Conservation (phyloP, 441 rosid species). For the Gossypium schwendimanii region DNA sequence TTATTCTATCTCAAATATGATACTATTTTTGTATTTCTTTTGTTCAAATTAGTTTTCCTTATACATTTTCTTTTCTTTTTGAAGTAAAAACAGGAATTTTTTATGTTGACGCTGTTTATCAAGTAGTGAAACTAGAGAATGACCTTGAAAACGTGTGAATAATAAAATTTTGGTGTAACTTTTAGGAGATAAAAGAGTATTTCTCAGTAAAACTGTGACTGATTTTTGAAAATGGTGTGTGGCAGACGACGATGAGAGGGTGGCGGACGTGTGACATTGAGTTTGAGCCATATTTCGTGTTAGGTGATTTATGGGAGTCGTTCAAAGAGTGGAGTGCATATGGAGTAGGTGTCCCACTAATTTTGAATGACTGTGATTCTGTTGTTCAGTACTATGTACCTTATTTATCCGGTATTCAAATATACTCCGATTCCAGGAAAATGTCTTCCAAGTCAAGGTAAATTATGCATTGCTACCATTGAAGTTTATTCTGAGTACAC, state of each 20-base stretch:
- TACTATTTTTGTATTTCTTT: not conserved
- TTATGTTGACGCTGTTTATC: not conserved
- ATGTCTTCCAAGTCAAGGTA: slow-evolving; percentile 44
- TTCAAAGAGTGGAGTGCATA: slow-evolving; percentile 85
- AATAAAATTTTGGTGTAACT: not conserved
- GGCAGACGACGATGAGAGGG: slow-evolving; percentile 40
- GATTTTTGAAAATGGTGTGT: not conserved
- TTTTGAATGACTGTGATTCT: slow-evolving; percentile 49
- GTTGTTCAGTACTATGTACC: slow-evolving; percentile 78
- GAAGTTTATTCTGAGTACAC: not conserved
- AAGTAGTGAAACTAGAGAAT: not conserved
- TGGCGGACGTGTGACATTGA: slow-evolving; percentile 38
- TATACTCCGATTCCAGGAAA: slow-evolving; percentile 35
- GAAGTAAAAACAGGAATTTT: not conserved
- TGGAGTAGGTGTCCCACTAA: slow-evolving; percentile 66
- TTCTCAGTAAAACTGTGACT: not conserved
- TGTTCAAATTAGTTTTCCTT: not conserved
- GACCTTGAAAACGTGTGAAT: not conserved
- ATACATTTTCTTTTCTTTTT: not conserved
- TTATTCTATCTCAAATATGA: not conserved
- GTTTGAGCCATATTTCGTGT: slow-evolving; percentile 47
- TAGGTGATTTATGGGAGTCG: slow-evolving; percentile 78
- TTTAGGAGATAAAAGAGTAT: not conserved
- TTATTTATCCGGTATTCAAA: slow-evolving; percentile 61
- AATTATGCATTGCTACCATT: not conserved